Base-by-base conservation (phyloP, 768 basidiomycete genomes). In the Macrolepiota fuliginosa region DNA sequence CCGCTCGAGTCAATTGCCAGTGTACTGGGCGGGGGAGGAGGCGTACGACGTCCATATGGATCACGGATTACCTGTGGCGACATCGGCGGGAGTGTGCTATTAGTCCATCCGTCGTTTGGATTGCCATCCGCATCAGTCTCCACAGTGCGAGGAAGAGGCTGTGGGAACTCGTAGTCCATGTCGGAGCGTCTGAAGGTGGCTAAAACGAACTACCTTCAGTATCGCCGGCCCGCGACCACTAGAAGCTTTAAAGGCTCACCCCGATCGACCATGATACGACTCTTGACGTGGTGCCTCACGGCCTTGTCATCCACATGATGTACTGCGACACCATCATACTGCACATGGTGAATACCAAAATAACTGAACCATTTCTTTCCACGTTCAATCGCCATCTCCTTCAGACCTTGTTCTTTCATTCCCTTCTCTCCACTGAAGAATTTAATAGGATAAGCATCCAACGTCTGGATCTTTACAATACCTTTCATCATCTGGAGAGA, bases 211-310 rank as follows among this genome's bases (percentile, higher is more conserved):
- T 9, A 17, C n/a, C 39, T 2, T 22, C 22, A n/a, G 24, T 58
- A 61, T 49, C 61, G 54, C n/a, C n/a, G 32, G 15, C 2, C 35
- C 12, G n/a, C 2, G 5, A 49, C 36, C 22, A n/a, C 49, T 19
- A 12, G 37, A 27, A 53, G 32, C 46, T 45, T 27, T 50, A 27
- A 25, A 63, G 19, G 68, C 70, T 25, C 64, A 83, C 81, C 76
- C 68, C 83, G 71, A 66, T 88, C 87, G 46, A 88, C 73, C 84
- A 88, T 87, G 58, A 87, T 80, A 17, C 86, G 75, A 46, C 84
- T 79, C 45, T 76, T 61, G 47, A 87, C 84, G 58, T 80, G 84
- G 58, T 83, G 83, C 63, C 80, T 83, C 56, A 80, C 52, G n/a
- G 76, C 58, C 57, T 72, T 77, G 60, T 71, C 72, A 1, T 67